These are phyloP conservation scores for Elsinoe fawcettii DNA, from an alignment of 2,329 filamentous ascomycete species.

Conservation along the genomic window DNA sequence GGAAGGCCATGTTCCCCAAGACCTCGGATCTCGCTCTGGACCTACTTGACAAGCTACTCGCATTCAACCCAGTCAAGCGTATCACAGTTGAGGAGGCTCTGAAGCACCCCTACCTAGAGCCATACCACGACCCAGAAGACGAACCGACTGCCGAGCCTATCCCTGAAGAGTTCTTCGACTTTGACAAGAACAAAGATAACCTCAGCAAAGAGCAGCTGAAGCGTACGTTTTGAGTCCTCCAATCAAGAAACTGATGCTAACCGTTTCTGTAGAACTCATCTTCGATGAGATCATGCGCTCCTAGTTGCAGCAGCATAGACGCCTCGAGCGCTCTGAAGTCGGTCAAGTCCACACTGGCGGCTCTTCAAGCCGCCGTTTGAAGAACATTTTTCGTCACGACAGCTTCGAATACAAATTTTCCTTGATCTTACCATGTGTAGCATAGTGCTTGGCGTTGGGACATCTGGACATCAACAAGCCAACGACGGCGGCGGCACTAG, in stretches of 20 bases:
- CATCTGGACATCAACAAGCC: neutral
- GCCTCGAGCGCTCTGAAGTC: neutral
- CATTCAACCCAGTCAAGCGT: constrained; percentile 97
- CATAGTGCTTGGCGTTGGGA: constrained; percentile 6
- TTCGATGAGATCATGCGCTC: constrained; percentile 92
- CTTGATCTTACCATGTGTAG: neutral
- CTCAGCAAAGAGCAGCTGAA: constrained; percentile 98
- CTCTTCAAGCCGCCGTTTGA: neutral
- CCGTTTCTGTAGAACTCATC: constrained; percentile 57
- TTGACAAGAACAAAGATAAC: constrained; percentile 99
- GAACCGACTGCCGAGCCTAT: constrained; percentile 95
- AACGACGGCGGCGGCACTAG: neutral
- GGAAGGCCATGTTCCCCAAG: constrained; percentile 95
- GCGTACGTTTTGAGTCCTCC: constrained; percentile 43
- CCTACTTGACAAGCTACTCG: constrained; percentile 86
- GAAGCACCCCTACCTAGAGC: constrained; percentile 95
- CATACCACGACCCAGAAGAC: constrained; percentile 97
- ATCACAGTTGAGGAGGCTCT: constrained; percentile 97
- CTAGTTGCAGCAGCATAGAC: constrained; percentile 20
- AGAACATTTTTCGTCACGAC: neutral
- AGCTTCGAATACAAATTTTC: neutral
- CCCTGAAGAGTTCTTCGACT: constrained; percentile 98
- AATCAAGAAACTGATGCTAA: neutral
- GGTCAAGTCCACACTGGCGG: neutral
- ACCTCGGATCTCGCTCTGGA: constrained; percentile 96